Conservation (phyloP, 306 rosid species). For the Lablab purpureus region DNA sequence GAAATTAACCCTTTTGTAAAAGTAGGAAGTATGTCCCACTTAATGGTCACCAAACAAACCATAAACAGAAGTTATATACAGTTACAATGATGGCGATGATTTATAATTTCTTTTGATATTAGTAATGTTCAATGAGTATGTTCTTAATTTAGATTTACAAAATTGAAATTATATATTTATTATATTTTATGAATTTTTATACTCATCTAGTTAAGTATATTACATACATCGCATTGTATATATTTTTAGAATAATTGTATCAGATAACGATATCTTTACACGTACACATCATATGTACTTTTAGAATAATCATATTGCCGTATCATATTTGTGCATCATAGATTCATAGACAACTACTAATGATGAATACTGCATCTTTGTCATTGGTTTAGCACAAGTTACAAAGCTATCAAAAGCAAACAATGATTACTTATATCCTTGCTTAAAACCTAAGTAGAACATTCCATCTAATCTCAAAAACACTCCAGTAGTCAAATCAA, state of each 20-base stretch:
- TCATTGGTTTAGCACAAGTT: conserved; percentile 8
- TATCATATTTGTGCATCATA: no score
- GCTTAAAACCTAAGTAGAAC: background rate
- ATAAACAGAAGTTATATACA: conserved; percentile 38
- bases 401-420: conserved; percentile 18
- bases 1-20: conserved; percentile 24
- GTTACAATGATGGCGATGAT: background rate
- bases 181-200: no score
- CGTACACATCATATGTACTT: no score
- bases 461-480: conserved; percentile 10
- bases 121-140: no score
- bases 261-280: no score
- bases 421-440: background rate
- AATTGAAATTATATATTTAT: no score
- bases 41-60: conserved; percentile 34
- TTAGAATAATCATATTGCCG: no score
- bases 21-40: conserved; percentile 23
- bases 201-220: no score
- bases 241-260: no score
- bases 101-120: no score
- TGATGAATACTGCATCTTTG: background rate
- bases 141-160: no score
- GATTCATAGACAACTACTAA: background rate
- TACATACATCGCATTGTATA: no score
- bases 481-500: conserved; percentile 30